Percentiles rank a stretch among this genome's conserved stretches.
These are phyloP conservation scores for Cicer cuneatum DNA, from an alignment of 306 rosid genomes.

Conservation along the genomic window DNA sequence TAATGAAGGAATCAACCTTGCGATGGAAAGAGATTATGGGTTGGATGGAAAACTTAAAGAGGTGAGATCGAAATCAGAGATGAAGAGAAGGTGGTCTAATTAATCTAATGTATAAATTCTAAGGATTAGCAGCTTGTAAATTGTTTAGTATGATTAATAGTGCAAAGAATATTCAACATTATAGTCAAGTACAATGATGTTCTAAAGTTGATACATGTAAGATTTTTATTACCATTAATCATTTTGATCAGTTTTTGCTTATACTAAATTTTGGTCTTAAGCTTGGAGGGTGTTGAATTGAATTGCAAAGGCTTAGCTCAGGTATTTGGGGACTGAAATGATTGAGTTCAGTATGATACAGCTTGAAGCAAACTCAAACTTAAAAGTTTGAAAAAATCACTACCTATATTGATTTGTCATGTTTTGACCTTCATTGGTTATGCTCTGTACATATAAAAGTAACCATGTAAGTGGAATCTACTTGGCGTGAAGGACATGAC, in stretches of 20 bases:
- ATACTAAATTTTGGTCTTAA: slow-evolving; percentile 4
- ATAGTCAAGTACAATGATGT: slow-evolving; percentile 1
- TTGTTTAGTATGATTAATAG: slow-evolving; percentile 26
- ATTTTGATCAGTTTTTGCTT: neutral
- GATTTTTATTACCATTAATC: neutral
- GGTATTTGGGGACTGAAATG: neutral
- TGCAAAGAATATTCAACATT: slow-evolving; percentile 23
- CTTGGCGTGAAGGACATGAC: too few species aligned
- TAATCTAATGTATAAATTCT: slow-evolving; percentile 51
- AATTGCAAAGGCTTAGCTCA: too few species aligned
- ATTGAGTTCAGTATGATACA: neutral
- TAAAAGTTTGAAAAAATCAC: neutral
- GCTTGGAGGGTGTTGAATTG: too few species aligned
- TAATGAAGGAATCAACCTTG: slow-evolving; percentile 91
- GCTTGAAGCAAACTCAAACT: neutral
- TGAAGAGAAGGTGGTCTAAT: slow-evolving; percentile 83
- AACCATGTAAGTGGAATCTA: too few species aligned
- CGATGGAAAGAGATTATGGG: slow-evolving; percentile 97
- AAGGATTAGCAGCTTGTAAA: slow-evolving; percentile 42
- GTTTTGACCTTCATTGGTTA: neutral
- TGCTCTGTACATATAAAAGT: neutral
- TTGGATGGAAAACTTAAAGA: slow-evolving; percentile 88
- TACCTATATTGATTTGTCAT: neutral
- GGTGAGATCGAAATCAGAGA: slow-evolving; percentile 75
- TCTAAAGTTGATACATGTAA: slow-evolving; percentile 2